Conservation (phyloP, 139 green algal species). For the Monoraphidium neglectum region DNA sequence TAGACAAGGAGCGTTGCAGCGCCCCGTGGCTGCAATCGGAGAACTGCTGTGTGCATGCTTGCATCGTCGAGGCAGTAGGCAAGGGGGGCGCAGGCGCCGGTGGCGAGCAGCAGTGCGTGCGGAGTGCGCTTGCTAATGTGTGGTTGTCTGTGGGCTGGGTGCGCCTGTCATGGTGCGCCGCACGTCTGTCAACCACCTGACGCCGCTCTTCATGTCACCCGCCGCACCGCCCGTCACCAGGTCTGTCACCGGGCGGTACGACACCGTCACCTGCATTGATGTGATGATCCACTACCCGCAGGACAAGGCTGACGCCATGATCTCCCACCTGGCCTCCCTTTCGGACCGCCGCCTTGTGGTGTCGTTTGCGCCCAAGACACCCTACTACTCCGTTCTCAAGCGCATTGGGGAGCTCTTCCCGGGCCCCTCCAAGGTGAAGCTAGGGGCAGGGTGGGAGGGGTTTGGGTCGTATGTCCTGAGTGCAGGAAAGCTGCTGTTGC, state of each 20-base stretch:
- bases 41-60: too few relatives aligned
- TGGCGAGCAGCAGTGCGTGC: too few relatives aligned
- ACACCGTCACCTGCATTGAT: slow-evolving; percentile 97
- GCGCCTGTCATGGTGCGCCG: too few relatives aligned
- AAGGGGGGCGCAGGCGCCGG: too few relatives aligned
- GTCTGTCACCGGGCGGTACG: slow-evolving; percentile 80
- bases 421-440: slow-evolving; percentile 79
- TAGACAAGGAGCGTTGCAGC: too few relatives aligned
- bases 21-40: too few relatives aligned
- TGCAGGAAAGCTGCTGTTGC: background rate
- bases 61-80: too few relatives aligned
- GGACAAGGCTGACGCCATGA: slow-evolving; percentile 94
- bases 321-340: slow-evolving; percentile 89
- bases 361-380: slow-evolving; percentile 94
- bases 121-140: too few relatives aligned
- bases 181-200: too few relatives aligned
- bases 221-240: too few relatives aligned
- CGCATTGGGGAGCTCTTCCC: slow-evolving; percentile 98
- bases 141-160: too few relatives aligned
- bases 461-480: background rate
- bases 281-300: slow-evolving; percentile 99
- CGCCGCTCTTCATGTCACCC: too few relatives aligned
- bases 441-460: background rate
- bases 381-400: slow-evolving; percentile 81
- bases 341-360: slow-evolving; percentile 90